Evolutionary conservation across 2,329 filamentous ascomycete species (phyloP).

Genomic region (Fusarium keratoplasticum): DNA sequence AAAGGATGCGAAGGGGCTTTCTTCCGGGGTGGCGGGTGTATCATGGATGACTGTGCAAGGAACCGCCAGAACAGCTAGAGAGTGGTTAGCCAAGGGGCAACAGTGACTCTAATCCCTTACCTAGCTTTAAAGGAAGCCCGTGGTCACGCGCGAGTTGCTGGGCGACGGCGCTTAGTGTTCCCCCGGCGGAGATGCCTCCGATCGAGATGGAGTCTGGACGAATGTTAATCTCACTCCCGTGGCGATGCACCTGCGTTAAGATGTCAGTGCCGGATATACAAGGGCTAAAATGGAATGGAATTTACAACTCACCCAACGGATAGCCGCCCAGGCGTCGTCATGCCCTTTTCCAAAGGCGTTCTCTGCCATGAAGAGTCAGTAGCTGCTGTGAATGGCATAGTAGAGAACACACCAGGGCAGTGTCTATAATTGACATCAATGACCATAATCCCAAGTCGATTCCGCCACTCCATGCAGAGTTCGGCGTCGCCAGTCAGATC

Average conservation of each 20-base stretch:
- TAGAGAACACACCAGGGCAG: background rate
- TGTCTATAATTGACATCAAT: background rate
- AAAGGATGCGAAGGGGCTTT: background rate
- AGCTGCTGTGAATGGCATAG: background rate
- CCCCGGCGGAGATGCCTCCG: background rate
- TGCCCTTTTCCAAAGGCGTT: background rate
- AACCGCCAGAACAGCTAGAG: background rate
- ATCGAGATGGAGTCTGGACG: background rate
- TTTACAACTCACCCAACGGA: background rate
- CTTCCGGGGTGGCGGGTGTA: background rate
- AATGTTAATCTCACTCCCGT: background rate
- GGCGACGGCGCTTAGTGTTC: background rate
- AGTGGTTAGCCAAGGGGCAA: background rate
- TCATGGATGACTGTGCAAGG: background rate
- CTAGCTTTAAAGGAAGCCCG: background rate
- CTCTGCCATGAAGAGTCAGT: background rate
- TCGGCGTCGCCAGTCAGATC: background rate
- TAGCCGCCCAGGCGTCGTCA: background rate
- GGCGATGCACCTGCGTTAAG: background rate
- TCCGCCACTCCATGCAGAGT: background rate
- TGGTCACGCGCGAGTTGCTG: background rate
- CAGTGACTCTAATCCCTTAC: background rate
- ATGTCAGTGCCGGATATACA: background rate
- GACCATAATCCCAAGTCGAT: background rate
- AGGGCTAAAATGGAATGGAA: background rate